A percentile compares a stretch with the other conserved stretches of the same genome.
Conservation (phyloP, 2,329 filamentous ascomycete genomes). For the Sarocladium brachiariae region DNA sequence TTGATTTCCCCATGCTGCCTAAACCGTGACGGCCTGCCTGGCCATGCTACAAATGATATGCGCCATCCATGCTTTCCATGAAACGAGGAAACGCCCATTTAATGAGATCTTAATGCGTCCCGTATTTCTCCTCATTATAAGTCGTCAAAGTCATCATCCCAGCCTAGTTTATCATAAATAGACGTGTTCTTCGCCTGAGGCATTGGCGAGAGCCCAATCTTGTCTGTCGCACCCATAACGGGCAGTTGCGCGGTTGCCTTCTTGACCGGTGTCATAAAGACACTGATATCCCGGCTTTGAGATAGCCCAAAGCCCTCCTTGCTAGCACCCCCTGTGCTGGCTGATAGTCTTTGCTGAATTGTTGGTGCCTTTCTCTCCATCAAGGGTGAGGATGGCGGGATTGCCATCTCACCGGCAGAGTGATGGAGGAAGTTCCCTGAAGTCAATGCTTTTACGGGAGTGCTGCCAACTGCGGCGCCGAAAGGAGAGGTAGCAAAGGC, state of each 20-base stretch:
- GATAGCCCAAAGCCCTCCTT: slow-evolving; percentile 13
- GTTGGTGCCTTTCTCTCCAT: slow-evolving; percentile 17
- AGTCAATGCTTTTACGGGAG: slow-evolving; percentile 20
- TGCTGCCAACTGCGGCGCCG: slow-evolving; percentile 22
- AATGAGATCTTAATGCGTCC: slow-evolving; percentile 2
- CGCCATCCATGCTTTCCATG: no score
- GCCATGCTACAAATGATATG: neutral
- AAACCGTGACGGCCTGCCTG: neutral
- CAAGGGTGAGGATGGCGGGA: slow-evolving; percentile 30
- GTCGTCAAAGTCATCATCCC: slow-evolving; percentile 51
- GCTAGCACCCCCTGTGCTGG: neutral
- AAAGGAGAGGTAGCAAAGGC: neutral
- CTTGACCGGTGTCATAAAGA: slow-evolving; percentile 29
- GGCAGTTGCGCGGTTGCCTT: slow-evolving; percentile 19
- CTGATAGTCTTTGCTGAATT: neutral
- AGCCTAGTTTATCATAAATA: slow-evolving; percentile 49
- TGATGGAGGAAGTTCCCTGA: slow-evolving; percentile 22
- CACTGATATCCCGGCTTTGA: slow-evolving; percentile 9
- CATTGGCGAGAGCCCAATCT: neutral
- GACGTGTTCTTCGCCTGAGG: slow-evolving; percentile 27
- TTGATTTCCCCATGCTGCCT: neutral
- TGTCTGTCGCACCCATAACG: neutral
- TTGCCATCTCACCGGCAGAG: slow-evolving; percentile 19
- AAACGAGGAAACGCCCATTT: no score
- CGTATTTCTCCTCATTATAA: slow-evolving; percentile 24